These are phyloP conservation scores for Penicillium paneum DNA, from an alignment of 2,329 filamentous ascomycete genomes.

Conservation along the genomic window DNA sequence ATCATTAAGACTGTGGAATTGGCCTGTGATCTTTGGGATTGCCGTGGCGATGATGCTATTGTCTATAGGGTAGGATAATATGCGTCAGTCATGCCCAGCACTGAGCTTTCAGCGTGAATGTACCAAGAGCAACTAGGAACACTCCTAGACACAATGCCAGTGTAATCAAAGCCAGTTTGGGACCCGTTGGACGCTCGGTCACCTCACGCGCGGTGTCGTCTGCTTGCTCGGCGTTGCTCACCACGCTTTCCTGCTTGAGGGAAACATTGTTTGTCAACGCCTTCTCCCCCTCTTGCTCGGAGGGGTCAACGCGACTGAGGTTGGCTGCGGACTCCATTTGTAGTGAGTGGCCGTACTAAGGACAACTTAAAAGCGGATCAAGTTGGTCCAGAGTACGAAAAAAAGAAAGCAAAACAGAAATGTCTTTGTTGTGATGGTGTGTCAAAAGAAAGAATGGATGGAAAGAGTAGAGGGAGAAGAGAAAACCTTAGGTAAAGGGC, in stretches of 20 bases:
- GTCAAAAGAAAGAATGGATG: neutral
- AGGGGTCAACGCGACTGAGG: neutral
- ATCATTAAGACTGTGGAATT: conserved; percentile 42
- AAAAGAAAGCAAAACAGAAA: neutral
- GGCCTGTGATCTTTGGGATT: conserved; percentile 17
- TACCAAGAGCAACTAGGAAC: neutral
- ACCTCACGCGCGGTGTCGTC: neutral
- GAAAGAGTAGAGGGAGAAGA: neutral
- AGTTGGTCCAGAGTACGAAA: too few relatives aligned
- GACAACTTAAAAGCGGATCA: neutral
- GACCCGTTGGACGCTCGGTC: neutral
- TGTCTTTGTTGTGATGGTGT: neutral
- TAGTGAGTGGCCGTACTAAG: neutral
- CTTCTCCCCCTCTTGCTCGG: neutral
- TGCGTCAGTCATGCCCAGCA: neutral
- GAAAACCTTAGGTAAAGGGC: neutral
- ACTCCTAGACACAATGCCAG: neutral
- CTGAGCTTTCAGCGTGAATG: neutral
- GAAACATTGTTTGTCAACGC: neutral
- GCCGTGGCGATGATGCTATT: conserved; percentile 5
- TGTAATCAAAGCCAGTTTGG: neutral
- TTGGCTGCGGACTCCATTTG: neutral
- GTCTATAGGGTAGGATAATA: neutral
- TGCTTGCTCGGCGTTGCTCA: neutral
- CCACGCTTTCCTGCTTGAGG: neutral